Evolutionary conservation across 2,329 filamentous ascomycete genomes (phyloP).

Genomic region (Alternaria hordeiaustralica): DNA sequence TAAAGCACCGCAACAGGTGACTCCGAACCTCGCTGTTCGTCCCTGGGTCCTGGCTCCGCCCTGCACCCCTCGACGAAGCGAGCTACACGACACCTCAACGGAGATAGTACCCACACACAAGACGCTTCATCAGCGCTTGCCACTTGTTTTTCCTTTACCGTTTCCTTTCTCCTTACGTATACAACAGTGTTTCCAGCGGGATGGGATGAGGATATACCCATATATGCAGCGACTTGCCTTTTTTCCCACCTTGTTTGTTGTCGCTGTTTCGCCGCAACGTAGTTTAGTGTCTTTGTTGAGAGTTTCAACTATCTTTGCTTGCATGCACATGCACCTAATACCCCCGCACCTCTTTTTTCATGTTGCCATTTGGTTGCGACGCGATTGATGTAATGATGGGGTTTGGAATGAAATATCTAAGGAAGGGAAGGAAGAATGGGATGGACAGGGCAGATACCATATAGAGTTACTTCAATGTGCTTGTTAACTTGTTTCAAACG

Average conservation of each 20-base stretch:
- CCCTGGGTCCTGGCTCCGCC: conserved; percentile 1
- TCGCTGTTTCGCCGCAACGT: background rate
- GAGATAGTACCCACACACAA: conserved; percentile 13
- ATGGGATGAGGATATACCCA: conserved; percentile 31
- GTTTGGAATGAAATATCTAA: background rate
- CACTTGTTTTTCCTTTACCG: conserved; percentile 1
- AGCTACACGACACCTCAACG: conserved; percentile 48
- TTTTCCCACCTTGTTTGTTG: background rate
- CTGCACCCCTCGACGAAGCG: conserved; percentile 24
- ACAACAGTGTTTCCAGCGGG: conserved; percentile 17
- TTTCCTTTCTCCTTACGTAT: conserved; percentile 23
- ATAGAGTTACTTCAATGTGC: conserved; percentile 3
- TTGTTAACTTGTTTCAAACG: background rate
- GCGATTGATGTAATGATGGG: conserved; percentile 14
- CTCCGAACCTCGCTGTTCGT: conserved; percentile 43
- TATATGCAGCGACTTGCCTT: conserved; percentile 18
- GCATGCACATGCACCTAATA: conserved; percentile 10
- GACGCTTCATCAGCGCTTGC: background rate
- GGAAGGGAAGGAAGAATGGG: background rate
- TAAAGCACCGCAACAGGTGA: conserved; percentile 48
- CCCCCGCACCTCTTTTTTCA: background rate
- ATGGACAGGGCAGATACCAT: conserved; percentile 5
- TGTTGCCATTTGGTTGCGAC: conserved; percentile 4
- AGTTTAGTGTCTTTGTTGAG: conserved; percentile 6
- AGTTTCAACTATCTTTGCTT: background rate